phyloP scores from a whole-genome alignment of 2,329 filamentous ascomycete species.

The Trichophyton schoenleinii region DNA sequence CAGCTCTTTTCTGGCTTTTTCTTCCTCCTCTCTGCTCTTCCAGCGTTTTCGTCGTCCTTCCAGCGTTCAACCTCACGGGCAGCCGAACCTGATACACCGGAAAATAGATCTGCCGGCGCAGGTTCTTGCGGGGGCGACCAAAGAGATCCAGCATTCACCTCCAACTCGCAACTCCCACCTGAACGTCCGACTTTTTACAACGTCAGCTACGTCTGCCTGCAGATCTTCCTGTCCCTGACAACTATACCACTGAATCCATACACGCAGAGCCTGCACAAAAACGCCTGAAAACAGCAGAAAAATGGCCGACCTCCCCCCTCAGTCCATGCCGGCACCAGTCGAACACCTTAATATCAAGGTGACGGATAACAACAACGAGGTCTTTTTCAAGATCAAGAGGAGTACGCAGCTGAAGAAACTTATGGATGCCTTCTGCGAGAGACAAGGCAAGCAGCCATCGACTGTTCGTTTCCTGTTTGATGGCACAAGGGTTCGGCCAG shows the following conservation, averaged over 20 bases:
- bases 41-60: not conserved
- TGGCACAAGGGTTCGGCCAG: constrained; percentile 77
- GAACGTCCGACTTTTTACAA: not conserved
- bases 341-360: constrained; percentile 99
- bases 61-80: not conserved
- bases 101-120: not conserved
- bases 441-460: constrained; percentile 73
- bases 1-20: not conserved
- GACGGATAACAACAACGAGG: constrained; percentile 97
- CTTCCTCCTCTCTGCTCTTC: not conserved
- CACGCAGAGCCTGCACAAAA: not conserved
- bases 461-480: constrained; percentile 94
- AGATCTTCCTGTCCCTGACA: not conserved
- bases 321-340: constrained; percentile 27
- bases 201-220: not conserved
- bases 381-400: constrained; percentile 99
- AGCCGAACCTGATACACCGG: not conserved
- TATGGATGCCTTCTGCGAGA: constrained; percentile 95
- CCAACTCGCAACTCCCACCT: not conserved
- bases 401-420: constrained; percentile 92
- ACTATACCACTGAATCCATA: not conserved
- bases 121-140: not conserved
- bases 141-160: not conserved
- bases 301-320: not conserved
- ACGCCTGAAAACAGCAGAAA: not conserved